phyloP scores from a whole-genome alignment of 2,329 filamentous ascomycete species.

The Aspergillus sp. region DNA sequence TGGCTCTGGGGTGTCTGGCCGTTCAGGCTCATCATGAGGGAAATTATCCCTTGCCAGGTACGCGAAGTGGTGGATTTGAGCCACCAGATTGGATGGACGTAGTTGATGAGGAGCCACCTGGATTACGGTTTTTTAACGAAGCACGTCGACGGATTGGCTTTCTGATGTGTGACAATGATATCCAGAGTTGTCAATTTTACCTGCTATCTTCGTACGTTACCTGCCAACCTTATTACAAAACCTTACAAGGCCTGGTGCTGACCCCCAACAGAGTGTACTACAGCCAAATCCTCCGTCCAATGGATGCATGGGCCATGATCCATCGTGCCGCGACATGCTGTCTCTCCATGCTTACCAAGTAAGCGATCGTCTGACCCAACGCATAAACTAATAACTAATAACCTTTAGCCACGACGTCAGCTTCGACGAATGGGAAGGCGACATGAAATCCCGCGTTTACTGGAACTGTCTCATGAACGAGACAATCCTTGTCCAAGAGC shows the following conservation, averaged over 20 bases:
- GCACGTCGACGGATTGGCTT: conserved; percentile 48
- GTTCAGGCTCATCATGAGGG: conserved; percentile 46
- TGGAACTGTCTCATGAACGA: conserved; percentile 53
- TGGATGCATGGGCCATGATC: conserved; percentile 50
- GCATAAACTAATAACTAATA: conserved; percentile 1
- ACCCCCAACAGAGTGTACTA: conserved; percentile 37
- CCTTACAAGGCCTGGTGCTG: conserved; percentile 2
- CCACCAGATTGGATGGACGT: conserved; percentile 33
- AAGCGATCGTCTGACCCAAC: conserved; percentile 7
- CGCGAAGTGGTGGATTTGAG: conserved; percentile 28
- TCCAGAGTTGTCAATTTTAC: conserved; percentile 49
- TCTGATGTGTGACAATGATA: conserved; percentile 44
- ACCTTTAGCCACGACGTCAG: conserved; percentile 32
- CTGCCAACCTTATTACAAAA: not conserved
- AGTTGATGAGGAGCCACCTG: conserved; percentile 36
- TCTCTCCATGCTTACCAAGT: conserved; percentile 42
- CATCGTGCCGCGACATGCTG: conserved; percentile 48
- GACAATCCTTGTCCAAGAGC: conserved; percentile 49
- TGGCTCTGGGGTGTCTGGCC: conserved; percentile 47
- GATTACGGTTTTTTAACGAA: conserved; percentile 50
- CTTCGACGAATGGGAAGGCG: conserved; percentile 47
- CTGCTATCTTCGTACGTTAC: conserved; percentile 40
- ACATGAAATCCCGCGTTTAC: conserved; percentile 51
- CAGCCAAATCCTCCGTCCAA: conserved; percentile 46
- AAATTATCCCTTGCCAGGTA: conserved; percentile 39